phyloP scores from a whole-genome alignment of 192 early-diverging fungal species.

The Gigaspora rosea region DNA sequence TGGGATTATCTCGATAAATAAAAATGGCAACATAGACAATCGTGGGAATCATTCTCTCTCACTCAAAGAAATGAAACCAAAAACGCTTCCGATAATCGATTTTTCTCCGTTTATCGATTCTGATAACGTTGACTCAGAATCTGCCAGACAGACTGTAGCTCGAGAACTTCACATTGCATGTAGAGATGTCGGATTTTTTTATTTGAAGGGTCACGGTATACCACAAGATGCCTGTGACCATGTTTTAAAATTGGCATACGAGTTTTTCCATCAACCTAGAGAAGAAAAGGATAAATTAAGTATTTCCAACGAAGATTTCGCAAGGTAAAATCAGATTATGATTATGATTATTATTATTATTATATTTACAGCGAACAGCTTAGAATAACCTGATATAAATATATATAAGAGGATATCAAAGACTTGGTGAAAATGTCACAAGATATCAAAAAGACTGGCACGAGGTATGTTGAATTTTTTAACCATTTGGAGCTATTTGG shows the following conservation, averaged over 20 bases:
- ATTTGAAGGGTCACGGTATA: slow-evolving; percentile 46
- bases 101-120: slow-evolving; percentile 13
- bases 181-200: slow-evolving; percentile 49
- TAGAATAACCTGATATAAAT: background rate
- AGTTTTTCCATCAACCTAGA: slow-evolving; percentile 42
- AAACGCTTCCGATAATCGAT: slow-evolving; percentile 19
- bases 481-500: background rate
- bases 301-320: slow-evolving; percentile 47
- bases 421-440: slow-evolving; percentile 55
- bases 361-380: background rate
- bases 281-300: slow-evolving; percentile 44
- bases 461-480: slow-evolving; percentile 36
- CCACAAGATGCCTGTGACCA: slow-evolving; percentile 36
- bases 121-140: background rate
- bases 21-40: too few relatives aligned
- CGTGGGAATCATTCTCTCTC: too few relatives aligned
- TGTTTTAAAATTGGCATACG: slow-evolving; percentile 39
- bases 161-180: slow-evolving; percentile 43
- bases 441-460: slow-evolving; percentile 53
- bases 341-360: slow-evolving; percentile 6
- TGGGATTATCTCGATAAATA: too few relatives aligned
- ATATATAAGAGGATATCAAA: slow-evolving; percentile 48
- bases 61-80: too few relatives aligned
- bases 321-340: slow-evolving; percentile 23
- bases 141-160: slow-evolving; percentile 26